Evolutionary conservation across 768 basidiomycete genomes (phyloP).

Genomic region (Rhodocollybia butyracea): DNA sequence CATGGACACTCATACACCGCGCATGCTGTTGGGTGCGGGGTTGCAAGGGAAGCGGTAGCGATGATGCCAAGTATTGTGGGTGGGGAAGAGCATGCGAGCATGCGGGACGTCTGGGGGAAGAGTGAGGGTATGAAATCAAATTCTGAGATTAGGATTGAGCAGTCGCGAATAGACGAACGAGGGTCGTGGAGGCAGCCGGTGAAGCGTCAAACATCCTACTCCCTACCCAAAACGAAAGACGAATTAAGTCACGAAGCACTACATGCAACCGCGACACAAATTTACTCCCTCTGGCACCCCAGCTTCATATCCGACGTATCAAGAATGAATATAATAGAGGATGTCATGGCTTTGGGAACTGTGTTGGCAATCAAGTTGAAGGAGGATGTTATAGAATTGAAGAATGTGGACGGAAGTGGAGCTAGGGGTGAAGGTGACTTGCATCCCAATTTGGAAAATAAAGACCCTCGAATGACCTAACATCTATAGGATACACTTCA

Average conservation of each 20-base stretch:
- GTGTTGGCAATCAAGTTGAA: conserved; percentile 78
- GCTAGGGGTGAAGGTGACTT: no score
- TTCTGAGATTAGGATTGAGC: not conserved
- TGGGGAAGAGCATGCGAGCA: not conserved
- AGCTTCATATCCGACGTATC: conserved; percentile 68
- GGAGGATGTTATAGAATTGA: conserved; percentile 30
- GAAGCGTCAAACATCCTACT: no score
- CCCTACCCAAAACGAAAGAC: not conserved
- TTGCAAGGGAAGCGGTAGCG: conserved; percentile 77
- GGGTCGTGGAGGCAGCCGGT: not conserved
- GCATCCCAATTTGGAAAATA: no score
- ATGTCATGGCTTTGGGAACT: conserved; percentile 85
- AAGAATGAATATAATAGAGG: conserved; percentile 49
- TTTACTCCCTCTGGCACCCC: conserved; percentile 91
- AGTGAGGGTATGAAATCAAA: not conserved
- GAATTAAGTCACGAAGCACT: not conserved
- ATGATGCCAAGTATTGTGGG: conserved; percentile 33
- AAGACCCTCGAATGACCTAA: not conserved
- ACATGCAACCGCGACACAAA: conserved; percentile 13
- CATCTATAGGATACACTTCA: conserved; percentile 47
- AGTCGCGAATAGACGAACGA: not conserved
- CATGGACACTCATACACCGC: conserved; percentile 98
- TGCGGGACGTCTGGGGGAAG: not conserved
- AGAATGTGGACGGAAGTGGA: no score
- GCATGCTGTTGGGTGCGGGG: conserved; percentile 88